Percentiles rank a stretch among this genome's conserved stretches.
Evolutionary conservation across 148 eudicot genomes (phyloP).

Genomic region (Diospyros kaki): DNA sequence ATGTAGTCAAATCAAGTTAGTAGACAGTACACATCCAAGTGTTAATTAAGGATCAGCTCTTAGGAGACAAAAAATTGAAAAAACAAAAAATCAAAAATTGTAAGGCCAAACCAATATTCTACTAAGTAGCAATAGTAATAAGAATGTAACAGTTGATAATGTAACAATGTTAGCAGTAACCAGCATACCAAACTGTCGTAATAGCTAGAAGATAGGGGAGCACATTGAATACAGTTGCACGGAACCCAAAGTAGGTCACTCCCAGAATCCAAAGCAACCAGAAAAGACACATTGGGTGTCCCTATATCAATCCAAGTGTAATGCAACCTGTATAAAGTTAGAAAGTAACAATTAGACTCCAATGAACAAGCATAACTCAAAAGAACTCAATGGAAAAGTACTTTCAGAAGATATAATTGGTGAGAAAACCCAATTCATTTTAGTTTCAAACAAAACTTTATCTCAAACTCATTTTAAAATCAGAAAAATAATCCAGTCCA

Average conservation of each 20-base stretch:
- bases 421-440: not conserved
- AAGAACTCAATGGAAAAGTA: not conserved
- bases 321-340: constrained; percentile 61
- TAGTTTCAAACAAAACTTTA: not conserved
- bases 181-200: constrained; percentile 60
- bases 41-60: not conserved
- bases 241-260: constrained; percentile 97
- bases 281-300: constrained; percentile 74
- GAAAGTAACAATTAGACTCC: not conserved
- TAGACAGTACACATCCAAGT: not conserved
- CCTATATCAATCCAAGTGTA: constrained; percentile 94
- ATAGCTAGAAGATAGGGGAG: constrained; percentile 68
- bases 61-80: no score
- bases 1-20: not conserved
- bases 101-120: not conserved
- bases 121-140: not conserved
- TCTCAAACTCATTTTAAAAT: not conserved
- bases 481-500: not conserved
- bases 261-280: constrained; percentile 91
- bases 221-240: constrained; percentile 89
- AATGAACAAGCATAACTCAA: not conserved
- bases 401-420: not conserved
- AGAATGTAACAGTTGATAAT: not conserved
- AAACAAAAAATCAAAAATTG: not conserved
- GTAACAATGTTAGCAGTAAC: constrained; percentile 2